Percentiles rank a stretch among this genome's conserved stretches.
These are phyloP conservation scores for Teratosphaeria nubilosa DNA, from an alignment of 2,329 filamentous ascomycete genomes.

Conservation along the genomic window DNA sequence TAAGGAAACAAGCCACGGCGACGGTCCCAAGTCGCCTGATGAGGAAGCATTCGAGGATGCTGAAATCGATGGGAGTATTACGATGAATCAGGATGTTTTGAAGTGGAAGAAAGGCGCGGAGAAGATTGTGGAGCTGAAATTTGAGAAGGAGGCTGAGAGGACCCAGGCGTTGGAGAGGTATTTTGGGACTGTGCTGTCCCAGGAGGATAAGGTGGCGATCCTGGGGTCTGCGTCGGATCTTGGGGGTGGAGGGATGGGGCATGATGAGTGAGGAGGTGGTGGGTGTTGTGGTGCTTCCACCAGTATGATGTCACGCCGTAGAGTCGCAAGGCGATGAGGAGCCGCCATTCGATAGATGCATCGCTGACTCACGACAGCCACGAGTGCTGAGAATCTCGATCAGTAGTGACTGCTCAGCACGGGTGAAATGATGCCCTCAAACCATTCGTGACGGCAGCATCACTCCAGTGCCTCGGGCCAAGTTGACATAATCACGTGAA, in stretches of 20 bases:
- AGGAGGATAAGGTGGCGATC: conserved; percentile 31
- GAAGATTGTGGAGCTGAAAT: conserved; percentile 29
- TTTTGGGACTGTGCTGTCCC: conserved; percentile 35
- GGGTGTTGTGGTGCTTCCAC: too few species aligned
- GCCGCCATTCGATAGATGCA: too few species aligned
- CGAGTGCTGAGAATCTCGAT: too few species aligned
- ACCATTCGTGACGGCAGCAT: too few species aligned
- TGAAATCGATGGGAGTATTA: conserved; percentile 17
- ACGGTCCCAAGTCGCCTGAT: conserved; percentile 6
- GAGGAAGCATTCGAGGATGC: conserved; percentile 6
- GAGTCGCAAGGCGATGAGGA: too few species aligned
- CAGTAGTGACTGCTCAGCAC: too few species aligned
- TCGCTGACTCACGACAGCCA: too few species aligned
- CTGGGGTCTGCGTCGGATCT: conserved; percentile 11
- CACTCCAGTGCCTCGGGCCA: too few species aligned
- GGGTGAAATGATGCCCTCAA: too few species aligned
- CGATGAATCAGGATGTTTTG: conserved; percentile 15
- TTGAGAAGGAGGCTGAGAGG: conserved; percentile 33
- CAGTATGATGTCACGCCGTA: too few species aligned
- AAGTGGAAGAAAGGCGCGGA: conserved; percentile 24
- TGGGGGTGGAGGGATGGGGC: neutral
- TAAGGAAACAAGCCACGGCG: conserved; percentile 6
- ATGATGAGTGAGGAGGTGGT: neutral
- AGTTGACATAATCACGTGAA: too few species aligned
- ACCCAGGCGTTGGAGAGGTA: conserved; percentile 34